Conservation (phyloP, 352 stramenopile genomes). For the Globisporangium heterothallicum region DNA sequence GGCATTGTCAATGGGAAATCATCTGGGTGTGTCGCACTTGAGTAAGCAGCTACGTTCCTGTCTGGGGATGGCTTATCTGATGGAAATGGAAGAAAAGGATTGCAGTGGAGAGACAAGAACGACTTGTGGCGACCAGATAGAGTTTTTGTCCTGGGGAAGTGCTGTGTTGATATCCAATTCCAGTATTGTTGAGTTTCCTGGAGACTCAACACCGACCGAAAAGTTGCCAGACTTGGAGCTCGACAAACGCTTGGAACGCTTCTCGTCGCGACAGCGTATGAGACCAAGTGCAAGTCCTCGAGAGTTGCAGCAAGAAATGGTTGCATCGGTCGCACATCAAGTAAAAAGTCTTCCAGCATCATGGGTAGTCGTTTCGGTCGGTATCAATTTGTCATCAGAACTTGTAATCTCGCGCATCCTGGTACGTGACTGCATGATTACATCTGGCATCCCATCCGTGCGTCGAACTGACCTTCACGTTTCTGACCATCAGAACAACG, state of each 20-base stretch:
- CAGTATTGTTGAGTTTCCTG: conserved; percentile 14
- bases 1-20: conserved; percentile 30
- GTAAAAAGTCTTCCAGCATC: conserved; percentile 27
- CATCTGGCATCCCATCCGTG: background rate
- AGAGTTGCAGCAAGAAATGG: conserved; percentile 16
- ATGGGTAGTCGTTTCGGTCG: conserved; percentile 41
- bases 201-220: conserved; percentile 13
- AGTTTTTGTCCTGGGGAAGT: conserved; percentile 35
- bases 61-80: conserved; percentile 44
- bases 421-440: conserved; percentile 19
- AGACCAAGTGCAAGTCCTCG: background rate
- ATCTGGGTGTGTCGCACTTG: conserved; percentile 39
- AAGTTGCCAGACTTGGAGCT: conserved; percentile 11
- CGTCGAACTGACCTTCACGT: background rate
- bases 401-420: conserved; percentile 37
- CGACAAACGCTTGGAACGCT: conserved; percentile 9
- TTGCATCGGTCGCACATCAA: conserved; percentile 14
- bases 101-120: background rate
- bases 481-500: conserved; percentile 32
- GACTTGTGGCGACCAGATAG: conserved; percentile 2
- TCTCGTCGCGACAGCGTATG: conserved; percentile 3
- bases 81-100: conserved; percentile 20
- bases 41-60: conserved; percentile 35
- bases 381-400: conserved; percentile 33
- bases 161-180: conserved; percentile 32